Evolutionary conservation across 1,284 basidiomycete species (phyloP), one percentile per base, ranked within the genome.

Genomic region (Fereydounia khargensis): DNA sequence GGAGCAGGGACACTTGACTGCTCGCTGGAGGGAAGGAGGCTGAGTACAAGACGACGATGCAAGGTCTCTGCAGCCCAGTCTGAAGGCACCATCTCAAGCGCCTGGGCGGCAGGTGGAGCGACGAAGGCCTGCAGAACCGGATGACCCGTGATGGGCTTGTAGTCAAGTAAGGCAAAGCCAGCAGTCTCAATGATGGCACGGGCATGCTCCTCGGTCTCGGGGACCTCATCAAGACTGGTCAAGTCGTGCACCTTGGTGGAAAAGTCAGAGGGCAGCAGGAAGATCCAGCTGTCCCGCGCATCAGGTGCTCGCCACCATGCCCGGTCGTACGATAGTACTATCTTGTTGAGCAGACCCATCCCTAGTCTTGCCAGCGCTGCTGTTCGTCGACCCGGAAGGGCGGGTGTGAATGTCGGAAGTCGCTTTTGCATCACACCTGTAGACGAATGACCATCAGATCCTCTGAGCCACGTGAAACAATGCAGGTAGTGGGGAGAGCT

Each of bases 291-390:
- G n/a, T n/a, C n/a, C n/a, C n/a, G n/a, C 10, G 34, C n/a, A 19
- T 27, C 19, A 1, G 16, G 18, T 11, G 27, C 18, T 17, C 14
- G 9, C 45, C 45, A 47, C 45, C 45, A 47, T 10, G 38, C 30
- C 18, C 13, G 13, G 25, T 17, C 7, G 28, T 47, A 47, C 16
- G 33, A 27, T 16, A 47, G 32, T 4, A 47, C 36, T 19, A 47
- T 20, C 39, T 47, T 47, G 30, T 47, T 20, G 16, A 47, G 32
- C 0, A 47, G 38, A 3, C 45, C 45, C 36, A 30, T 47, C 13
- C 45, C 45, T 14, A 47, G 8, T 14, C 37, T n/a, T 17, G 22
- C 9, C 3, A 47, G 23, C n/a, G 45, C 33, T 11, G 19, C 38
- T 13, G 14, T 4, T 13, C 32, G 17, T 9, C 45, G 21, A 0